Base-by-base conservation (phyloP, 352 stramenopile species). In the Pythium volutum region DNA sequence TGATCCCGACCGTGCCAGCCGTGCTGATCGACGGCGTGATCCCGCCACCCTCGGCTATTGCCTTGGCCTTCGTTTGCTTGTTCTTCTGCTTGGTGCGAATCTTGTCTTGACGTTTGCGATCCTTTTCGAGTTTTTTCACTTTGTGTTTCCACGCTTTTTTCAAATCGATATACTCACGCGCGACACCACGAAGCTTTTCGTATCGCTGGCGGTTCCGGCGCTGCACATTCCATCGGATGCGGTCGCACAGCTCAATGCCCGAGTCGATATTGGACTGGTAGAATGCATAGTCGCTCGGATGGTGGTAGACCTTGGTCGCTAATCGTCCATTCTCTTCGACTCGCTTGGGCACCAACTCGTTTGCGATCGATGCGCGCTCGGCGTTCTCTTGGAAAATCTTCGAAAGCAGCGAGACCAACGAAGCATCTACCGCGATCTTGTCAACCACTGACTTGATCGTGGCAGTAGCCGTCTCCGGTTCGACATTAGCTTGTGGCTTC, bases 71-170 rank as follows among this genome's bases (percentile, higher is more conserved):
- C 25, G 69, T 61, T 23, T 76, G 85, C 36, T 93, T 81, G 55
- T 82, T 52, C 34, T 76, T 77, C 15, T 67, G 50, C 55, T 95
- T 95, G 34, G 64, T 73, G 6, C 84, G 77, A 25, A 88, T 47
- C 51, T 95, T 95, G 45, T 93, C 84, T 66, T 91, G 82, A 2
- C 83, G 81, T 53, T 95, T 95, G 15, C 84, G 78, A 52, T 92
- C 87, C 57, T 95, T 95, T 59, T 95, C 87, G 50, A 95, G 76
- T 55, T 79, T 89, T 61, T 94, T 95, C 29, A 95, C 83, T 23
- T 83, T 81, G n/a, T 77, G 41, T 55, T 91, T 91, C 87, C 87
- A 95, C 18, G 72, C 59, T 54, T 88, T 90, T 45, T 94, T 91
- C 41, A 93, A 55, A 15, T 93, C 79, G 7, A 93, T 62, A 41